Base-by-base conservation (phyloP, 1,284 basidiomycete species). In the Melampsora americana region DNA sequence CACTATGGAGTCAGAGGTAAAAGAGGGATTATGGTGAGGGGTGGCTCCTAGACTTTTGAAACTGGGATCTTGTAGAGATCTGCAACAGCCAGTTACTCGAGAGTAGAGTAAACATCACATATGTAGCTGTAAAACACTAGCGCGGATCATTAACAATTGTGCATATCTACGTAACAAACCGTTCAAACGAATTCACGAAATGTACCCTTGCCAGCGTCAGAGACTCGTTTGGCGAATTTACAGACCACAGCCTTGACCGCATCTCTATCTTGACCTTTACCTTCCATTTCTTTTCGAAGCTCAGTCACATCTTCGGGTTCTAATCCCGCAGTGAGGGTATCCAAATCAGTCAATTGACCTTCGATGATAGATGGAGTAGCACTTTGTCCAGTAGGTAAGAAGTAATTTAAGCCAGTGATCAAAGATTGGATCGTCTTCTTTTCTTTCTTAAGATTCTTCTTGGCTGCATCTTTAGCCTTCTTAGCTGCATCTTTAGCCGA, bases 401-500 rank as follows among this genome's bases (percentile, higher is more conserved):
- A 87, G 85, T 88, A 88, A 84, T 88, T 87, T 82, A 85, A 84
- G 23, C 83, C 80, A 42, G 86, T 83, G 78, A 87, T 84, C 73
- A 86, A 82, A 69, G 83, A 83, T 56, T 84, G 80, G 78, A 85
- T 80, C 68, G 84, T 84, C 83, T 86, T 86, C 81, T 86, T 85
- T 82, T 84, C 85, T 46, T 73, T 64, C 35, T 69, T 68, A 32
- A 71, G 53, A 46, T 68, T 85, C 83, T 85, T 85, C 81, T 84
- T 84, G 50, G 86, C 86, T 28, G 88, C 88, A 79, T 90, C 88
- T 79, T 88, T 86, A n/a, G 92, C 92, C 87, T 98, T 98, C 87
- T 99, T 99, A 28, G 93, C 93, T 66, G 93, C 95, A 77, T 89
- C 91, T 71, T 89, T 89, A 2, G 88, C 90, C 72, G 81, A 85